A percentile compares a stretch with the other conserved stretches of the same genome.
Evolutionary conservation across 2,329 filamentous ascomycete genomes (phyloP).

Genomic region (Colletotrichum sp.): DNA sequence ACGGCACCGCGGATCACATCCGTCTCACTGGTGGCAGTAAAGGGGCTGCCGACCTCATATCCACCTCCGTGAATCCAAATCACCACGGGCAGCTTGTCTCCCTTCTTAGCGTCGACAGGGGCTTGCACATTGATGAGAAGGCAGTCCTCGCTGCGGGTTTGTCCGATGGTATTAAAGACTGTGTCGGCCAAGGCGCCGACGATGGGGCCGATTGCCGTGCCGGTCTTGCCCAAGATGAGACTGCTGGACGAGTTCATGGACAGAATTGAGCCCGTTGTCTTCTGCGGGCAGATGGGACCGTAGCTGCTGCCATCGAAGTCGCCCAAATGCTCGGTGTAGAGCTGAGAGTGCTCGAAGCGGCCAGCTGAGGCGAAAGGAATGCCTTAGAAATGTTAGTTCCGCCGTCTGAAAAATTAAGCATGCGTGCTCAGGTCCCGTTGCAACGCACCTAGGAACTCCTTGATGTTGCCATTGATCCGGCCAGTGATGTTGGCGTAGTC

Average conservation of each 20-base stretch:
- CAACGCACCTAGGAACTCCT: background rate
- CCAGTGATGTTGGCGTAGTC: background rate
- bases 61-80: slow-evolving; percentile 44
- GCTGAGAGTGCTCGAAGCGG: slow-evolving; percentile 2
- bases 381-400: background rate
- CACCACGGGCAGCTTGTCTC: slow-evolving; percentile 43
- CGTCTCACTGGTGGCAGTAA: background rate
- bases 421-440: accelerated
- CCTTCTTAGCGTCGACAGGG: slow-evolving; percentile 44
- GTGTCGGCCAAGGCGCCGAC: background rate
- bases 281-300: slow-evolving; percentile 4
- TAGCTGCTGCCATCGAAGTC: background rate
- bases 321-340: background rate
- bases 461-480: background rate
- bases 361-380: slow-evolving; percentile 5
- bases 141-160: slow-evolving; percentile 50
- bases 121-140: slow-evolving; percentile 53
- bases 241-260: background rate
- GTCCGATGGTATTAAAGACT: background rate
- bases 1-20: slow-evolving; percentile 20
- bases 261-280: background rate
- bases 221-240: background rate
- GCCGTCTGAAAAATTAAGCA: accelerated
- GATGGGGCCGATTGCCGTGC: background rate
- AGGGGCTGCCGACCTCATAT: slow-evolving; percentile 32